Conservation (phyloP, 805 yeast genomes). For the Yamadazyma nakazawae region DNA sequence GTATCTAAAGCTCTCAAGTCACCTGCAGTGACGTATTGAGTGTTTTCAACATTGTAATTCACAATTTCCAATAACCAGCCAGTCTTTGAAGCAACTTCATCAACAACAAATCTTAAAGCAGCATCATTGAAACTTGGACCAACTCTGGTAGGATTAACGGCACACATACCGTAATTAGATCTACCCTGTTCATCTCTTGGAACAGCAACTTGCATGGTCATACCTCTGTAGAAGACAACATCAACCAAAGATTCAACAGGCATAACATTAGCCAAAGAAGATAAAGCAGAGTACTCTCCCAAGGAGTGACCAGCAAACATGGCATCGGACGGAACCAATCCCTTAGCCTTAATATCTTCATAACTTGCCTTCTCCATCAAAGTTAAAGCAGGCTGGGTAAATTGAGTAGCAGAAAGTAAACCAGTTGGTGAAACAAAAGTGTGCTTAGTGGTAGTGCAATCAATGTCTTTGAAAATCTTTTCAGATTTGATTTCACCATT, state of each 20-base stretch:
- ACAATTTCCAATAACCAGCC: conserved; percentile 97
- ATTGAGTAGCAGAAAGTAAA: conserved; percentile 94
- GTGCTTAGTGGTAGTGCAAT: conserved; percentile 73
- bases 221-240: conserved; percentile 98
- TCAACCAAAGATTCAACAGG: conserved; percentile 96
- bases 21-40: conserved; percentile 98
- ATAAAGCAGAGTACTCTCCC: conserved; percentile 97
- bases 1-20: conserved; percentile 94
- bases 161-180: conserved; percentile 99
- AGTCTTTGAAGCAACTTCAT: conserved; percentile 77
- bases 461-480: conserved; percentile 92
- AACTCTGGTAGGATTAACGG: conserved; percentile 94
- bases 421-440: conserved; percentile 94
- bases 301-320: conserved; percentile 99
- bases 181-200: conserved; percentile 95
- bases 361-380: conserved; percentile 98
- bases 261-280: conserved; percentile 97
- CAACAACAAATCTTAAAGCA: conserved; percentile 91
- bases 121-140: conserved; percentile 86
- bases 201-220: conserved; percentile 99
- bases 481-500: conserved; percentile 84
- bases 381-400: conserved; percentile 98
- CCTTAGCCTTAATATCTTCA: conserved; percentile 95
- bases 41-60: conserved; percentile 96
- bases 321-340: conserved; percentile 88